Conservation (phyloP, 2,329 filamentous ascomycete species). For the Alternaria angustiovoidea region DNA sequence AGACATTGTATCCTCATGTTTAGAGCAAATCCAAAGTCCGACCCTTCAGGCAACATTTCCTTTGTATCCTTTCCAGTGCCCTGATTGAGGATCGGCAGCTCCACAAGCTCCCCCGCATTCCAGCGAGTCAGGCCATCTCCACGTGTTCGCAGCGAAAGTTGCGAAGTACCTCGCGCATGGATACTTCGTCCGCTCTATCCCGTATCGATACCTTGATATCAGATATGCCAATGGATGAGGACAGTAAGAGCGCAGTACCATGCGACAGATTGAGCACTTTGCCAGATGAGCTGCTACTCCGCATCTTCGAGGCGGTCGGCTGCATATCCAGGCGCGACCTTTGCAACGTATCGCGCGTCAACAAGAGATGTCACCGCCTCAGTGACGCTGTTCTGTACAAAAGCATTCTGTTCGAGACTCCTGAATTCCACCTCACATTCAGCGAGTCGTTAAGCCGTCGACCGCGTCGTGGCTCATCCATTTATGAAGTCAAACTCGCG, state of each 20-base stretch:
- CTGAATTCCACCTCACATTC: conserved; percentile 45
- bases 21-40: not conserved
- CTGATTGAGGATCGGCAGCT: conserved; percentile 2
- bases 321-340: conserved; percentile 36
- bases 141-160: conserved; percentile 21
- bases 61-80: not conserved
- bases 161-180: conserved; percentile 8
- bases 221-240: conserved; percentile 3
- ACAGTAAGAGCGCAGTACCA: not conserved
- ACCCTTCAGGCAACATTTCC: not conserved
- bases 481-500: conserved; percentile 41
- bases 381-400: conserved; percentile 45
- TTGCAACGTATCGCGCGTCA: conserved; percentile 40
- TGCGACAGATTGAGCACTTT: conserved; percentile 29
- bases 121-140: conserved; percentile 17
- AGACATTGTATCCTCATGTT: not conserved
- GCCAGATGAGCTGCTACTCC: conserved; percentile 44
- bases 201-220: conserved; percentile 5
- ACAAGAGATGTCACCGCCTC: conserved; percentile 41
- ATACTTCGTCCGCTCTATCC: not conserved
- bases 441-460: conserved; percentile 43
- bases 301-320: conserved; percentile 40
- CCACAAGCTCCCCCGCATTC: conserved; percentile 19
- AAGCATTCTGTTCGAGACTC: conserved; percentile 42
- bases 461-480: conserved; percentile 43